Conservation (phyloP, 1,284 basidiomycete genomes). For the Malassezia obtusa region DNA sequence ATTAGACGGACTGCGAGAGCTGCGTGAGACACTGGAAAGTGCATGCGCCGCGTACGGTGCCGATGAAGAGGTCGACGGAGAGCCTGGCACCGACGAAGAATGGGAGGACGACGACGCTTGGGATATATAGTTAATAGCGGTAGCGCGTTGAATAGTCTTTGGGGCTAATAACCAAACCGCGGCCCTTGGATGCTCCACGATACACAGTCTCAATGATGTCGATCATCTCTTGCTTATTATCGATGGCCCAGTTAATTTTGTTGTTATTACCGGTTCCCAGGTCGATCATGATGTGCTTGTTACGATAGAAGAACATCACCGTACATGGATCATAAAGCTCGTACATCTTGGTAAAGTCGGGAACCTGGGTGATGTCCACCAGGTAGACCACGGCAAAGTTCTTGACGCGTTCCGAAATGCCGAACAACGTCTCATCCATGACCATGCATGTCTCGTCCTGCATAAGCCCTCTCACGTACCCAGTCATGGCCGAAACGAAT, state of each 20-base stretch:
- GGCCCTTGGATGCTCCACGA: conserved; percentile 89
- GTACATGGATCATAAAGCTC: conserved; percentile 29
- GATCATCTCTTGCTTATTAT: conserved; percentile 57
- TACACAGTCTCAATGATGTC: conserved; percentile 98
- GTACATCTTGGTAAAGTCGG: conserved; percentile 89
- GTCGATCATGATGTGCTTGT: conserved; percentile 99
- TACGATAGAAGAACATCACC: conserved; percentile 52
- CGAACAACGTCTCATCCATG: conserved; percentile 95
- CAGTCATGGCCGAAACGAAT: conserved; percentile 89
- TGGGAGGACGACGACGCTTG: conserved; percentile 29
- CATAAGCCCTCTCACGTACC: conserved; percentile 1
- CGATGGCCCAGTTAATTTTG: conserved; percentile 60
- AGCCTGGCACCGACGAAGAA: conserved; percentile 23
- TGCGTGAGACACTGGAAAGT: conserved; percentile 33
- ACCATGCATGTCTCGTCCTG: conserved; percentile 84
- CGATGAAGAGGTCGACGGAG: conserved; percentile 6
- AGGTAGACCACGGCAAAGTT: conserved; percentile 97
- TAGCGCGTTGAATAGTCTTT: conserved; percentile 52
- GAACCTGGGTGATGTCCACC: conserved; percentile 90
- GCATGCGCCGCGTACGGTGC: conserved; percentile 29
- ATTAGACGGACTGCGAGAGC: conserved; percentile 33
- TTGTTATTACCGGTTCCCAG: conserved; percentile 98
- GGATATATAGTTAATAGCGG: conserved; percentile 24
- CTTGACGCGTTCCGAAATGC: conserved; percentile 86
- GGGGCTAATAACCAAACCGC: conserved; percentile 93